phyloP scores from a whole-genome alignment of 1,284 basidiomycete genomes.

The Puccinia sorghi region DNA sequence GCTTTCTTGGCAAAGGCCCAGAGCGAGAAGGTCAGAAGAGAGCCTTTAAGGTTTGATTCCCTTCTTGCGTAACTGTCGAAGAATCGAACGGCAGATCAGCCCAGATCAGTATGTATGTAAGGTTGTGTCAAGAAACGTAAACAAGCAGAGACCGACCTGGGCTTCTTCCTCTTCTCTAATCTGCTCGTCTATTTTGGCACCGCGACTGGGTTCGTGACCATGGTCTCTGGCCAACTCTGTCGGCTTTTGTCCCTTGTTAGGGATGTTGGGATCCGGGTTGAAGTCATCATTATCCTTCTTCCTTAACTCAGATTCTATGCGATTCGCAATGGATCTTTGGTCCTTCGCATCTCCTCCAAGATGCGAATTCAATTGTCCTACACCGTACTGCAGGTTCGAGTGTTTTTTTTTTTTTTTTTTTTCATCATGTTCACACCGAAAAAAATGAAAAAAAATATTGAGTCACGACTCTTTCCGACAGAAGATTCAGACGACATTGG shows the following conservation, averaged over 20 bases:
- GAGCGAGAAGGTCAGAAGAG: not conserved
- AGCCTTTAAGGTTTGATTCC: conserved; percentile 24
- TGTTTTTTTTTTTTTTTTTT: too few relatives aligned
- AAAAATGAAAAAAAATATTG: not conserved
- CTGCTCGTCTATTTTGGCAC: conserved; percentile 56
- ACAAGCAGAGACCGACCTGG: conserved; percentile 6
- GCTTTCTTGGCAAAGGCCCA: not conserved
- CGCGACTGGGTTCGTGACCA: conserved; percentile 55
- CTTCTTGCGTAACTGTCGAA: conserved; percentile 28
- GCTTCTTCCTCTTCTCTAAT: conserved; percentile 55
- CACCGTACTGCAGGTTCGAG: not conserved
- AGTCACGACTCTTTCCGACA: not conserved
- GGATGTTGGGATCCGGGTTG: conserved; percentile 39
- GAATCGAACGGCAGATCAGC: not conserved
- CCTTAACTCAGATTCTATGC: conserved; percentile 37
- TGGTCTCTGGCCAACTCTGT: conserved; percentile 50
- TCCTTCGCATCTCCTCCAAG: conserved; percentile 39
- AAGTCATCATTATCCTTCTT: conserved; percentile 21
- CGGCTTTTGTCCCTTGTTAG: conserved; percentile 34
- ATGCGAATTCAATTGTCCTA: conserved; percentile 31
- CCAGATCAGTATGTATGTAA: not conserved
- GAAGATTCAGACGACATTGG: too few relatives aligned
- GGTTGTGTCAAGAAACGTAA: not conserved
- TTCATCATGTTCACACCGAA: too few relatives aligned
- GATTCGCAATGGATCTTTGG: conserved; percentile 43